These are phyloP conservation scores for Fusarium sublunatum DNA, from an alignment of 2,329 filamentous ascomycete genomes.

Conservation along the genomic window DNA sequence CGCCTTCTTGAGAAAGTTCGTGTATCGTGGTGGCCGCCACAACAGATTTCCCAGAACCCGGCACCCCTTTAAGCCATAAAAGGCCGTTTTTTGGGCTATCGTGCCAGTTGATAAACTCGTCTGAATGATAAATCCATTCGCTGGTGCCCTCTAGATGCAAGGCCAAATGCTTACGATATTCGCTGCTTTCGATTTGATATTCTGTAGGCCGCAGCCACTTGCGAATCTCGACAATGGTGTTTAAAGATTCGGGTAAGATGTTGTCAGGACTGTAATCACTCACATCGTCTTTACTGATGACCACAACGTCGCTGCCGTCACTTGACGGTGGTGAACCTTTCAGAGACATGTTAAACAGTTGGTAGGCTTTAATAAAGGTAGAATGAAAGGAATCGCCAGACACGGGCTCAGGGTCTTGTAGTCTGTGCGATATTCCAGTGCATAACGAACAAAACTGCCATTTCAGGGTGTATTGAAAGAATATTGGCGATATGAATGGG, in stretches of 20 bases:
- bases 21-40: slow-evolving; percentile 46
- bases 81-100: slow-evolving; percentile 22
- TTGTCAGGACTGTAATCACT: slow-evolving; percentile 50
- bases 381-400: background rate
- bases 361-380: background rate
- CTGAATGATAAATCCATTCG: slow-evolving; percentile 21
- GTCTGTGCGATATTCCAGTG: background rate
- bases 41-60: slow-evolving; percentile 56
- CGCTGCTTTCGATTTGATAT: slow-evolving; percentile 29
- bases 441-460: background rate
- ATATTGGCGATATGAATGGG: background rate
- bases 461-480: background rate
- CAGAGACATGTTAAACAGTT: background rate
- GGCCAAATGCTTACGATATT: slow-evolving; percentile 36
- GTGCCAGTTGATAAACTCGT: slow-evolving; percentile 25
- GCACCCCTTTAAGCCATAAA: slow-evolving; percentile 49
- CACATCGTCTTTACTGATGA: slow-evolving; percentile 35
- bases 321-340: background rate
- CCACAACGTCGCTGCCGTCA: slow-evolving; percentile 24
- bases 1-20: slow-evolving; percentile 23
- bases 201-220: slow-evolving; percentile 36
- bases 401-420: background rate
- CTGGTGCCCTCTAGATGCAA: slow-evolving; percentile 30
- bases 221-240: slow-evolving; percentile 40
- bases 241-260: slow-evolving; percentile 46